Conservation (phyloP, 768 basidiomycete species). For the Hericium erinaceus region DNA sequence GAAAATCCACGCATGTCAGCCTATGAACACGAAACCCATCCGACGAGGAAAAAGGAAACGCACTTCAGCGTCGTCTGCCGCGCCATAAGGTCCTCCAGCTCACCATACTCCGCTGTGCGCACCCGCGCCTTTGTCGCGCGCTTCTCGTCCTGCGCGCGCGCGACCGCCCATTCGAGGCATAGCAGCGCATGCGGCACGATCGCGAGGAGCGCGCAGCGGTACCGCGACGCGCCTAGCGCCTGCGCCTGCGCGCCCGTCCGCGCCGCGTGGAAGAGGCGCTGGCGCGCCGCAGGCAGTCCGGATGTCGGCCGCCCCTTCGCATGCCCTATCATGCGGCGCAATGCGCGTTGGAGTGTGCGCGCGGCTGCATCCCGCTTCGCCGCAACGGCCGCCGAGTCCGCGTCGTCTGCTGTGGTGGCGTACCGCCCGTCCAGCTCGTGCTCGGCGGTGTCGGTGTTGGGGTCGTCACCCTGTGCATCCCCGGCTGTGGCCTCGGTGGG, state of each 20-base stretch:
- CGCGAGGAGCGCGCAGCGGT: not conserved
- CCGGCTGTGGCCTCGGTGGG: too few species aligned
- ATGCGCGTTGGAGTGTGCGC: too few species aligned
- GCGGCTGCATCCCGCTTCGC: too few species aligned
- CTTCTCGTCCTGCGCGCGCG: not conserved
- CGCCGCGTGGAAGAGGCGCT: not conserved
- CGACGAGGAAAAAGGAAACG: not conserved
- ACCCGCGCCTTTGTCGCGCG: not conserved
- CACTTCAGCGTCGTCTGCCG: not conserved
- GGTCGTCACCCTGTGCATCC: too few species aligned
- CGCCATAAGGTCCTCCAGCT: not conserved
- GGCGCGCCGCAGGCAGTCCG: not conserved
- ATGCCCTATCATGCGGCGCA: too few species aligned
- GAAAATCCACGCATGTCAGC: not conserved
- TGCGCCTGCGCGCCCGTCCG: not conserved
- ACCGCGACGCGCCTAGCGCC: not conserved
- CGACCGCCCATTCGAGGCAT: not conserved
- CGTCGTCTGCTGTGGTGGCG: too few species aligned
- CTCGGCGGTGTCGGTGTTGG: too few species aligned
- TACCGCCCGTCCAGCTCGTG: too few species aligned
- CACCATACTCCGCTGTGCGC: not conserved
- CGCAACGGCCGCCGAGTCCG: too few species aligned
- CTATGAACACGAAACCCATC: not conserved
- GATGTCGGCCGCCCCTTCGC: too few species aligned
- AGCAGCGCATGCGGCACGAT: not conserved